phyloP scores from a whole-genome alignment of 2,329 filamentous ascomycete genomes.

The Pseudopithomyces chartarum region DNA sequence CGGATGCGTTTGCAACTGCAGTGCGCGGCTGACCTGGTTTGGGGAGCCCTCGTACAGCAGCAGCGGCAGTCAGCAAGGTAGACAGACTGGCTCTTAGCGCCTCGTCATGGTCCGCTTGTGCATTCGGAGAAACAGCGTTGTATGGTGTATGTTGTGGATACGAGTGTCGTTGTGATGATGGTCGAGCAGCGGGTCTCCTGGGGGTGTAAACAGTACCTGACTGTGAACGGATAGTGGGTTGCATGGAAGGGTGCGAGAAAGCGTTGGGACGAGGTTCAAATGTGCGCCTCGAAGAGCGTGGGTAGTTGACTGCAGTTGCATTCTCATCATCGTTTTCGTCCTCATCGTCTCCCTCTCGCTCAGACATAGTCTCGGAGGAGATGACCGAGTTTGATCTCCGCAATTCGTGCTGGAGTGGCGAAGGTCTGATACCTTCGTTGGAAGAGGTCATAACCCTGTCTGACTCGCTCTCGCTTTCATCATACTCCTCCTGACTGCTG shows the following conservation, averaged over 20 bases:
- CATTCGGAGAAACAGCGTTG: slow-evolving; percentile 73
- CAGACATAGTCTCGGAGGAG: slow-evolving; percentile 45
- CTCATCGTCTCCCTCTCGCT: slow-evolving; percentile 42
- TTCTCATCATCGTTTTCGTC: slow-evolving; percentile 73
- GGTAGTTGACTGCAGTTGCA: slow-evolving; percentile 77
- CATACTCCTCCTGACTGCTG: slow-evolving; percentile 93
- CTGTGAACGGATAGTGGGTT: slow-evolving; percentile 42
- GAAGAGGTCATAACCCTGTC: slow-evolving; percentile 71
- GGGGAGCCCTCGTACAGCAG: slow-evolving; percentile 80
- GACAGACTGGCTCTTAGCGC: slow-evolving; percentile 92
- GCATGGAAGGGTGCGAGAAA: slow-evolving; percentile 79
- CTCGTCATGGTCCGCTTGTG: slow-evolving; percentile 89
- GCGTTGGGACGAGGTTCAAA: slow-evolving; percentile 92
- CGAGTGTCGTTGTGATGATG: slow-evolving; percentile 46
- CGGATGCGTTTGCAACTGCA: slow-evolving; percentile 40
- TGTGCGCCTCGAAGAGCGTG: slow-evolving; percentile 54
- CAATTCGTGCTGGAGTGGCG: slow-evolving; percentile 38
- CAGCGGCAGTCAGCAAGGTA: slow-evolving; percentile 91
- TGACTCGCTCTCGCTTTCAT: slow-evolving; percentile 89
- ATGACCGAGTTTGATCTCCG: slow-evolving; percentile 36
- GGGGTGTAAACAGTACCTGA: slow-evolving; percentile 56
- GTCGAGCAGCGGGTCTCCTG: slow-evolving; percentile 36
- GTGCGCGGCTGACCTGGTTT: slow-evolving; percentile 57
- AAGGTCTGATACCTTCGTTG: slow-evolving; percentile 60
- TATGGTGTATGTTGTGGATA: slow-evolving; percentile 60